phyloP scores from a whole-genome alignment of 129 eudicot species.

The Glebionis coronaria region DNA sequence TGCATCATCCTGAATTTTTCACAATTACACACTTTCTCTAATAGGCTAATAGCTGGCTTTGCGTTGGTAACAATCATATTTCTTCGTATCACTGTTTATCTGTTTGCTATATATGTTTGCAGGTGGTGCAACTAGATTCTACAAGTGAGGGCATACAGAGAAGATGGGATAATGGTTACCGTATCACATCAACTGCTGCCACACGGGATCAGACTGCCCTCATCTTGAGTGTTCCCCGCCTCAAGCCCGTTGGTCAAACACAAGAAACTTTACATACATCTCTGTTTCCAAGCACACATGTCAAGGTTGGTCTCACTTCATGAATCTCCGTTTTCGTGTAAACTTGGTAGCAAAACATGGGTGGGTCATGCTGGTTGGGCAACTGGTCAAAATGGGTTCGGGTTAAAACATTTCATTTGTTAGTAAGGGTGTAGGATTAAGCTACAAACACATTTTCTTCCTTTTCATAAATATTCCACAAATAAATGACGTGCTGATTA shows the following conservation, averaged over 20 bases:
- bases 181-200: conserved; percentile 76
- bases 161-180: conserved; percentile 77
- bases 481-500: not conserved
- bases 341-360: not conserved
- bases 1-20: no score
- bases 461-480: not conserved
- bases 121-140: conserved; percentile 86
- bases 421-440: not conserved
- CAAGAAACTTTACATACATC: conserved; percentile 87
- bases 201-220: conserved; percentile 75
- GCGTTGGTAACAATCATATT: not conserved
- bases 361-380: not conserved
- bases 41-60: not conserved
- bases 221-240: conserved; percentile 68
- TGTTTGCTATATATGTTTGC: not conserved
- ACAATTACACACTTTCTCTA: no score
- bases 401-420: not conserved
- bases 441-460: not conserved
- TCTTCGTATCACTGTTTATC: not conserved
- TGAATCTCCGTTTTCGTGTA: not conserved
- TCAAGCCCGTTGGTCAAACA: conserved; percentile 66
- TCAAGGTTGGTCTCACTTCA: conserved; percentile 44
- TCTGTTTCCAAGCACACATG: conserved; percentile 88
- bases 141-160: conserved; percentile 85
- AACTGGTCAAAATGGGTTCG: not conserved